Base-by-base conservation (phyloP, 1,284 basidiomycete genomes). In the Sphagnurus paluster region DNA sequence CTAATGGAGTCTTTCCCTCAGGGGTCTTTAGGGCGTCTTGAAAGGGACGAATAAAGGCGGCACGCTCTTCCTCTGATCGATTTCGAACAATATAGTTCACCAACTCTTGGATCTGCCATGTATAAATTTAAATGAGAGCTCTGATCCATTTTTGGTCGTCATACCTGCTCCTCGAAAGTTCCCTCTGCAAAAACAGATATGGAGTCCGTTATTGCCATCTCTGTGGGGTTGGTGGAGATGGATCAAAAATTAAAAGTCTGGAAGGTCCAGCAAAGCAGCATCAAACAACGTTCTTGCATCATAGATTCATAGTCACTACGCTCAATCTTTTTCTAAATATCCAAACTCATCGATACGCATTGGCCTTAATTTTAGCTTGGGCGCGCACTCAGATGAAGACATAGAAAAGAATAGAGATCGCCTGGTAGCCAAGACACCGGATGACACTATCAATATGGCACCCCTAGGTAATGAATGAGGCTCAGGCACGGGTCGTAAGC, bases 181-280 rank as follows among this genome's bases (percentile, higher is more conserved):
- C 92, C 88, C 68, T 94, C 92, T 19, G 88, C 82, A 60, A 91
- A 92, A 57, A 94, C 83, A 47, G 90, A 84, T 47, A 94, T 76
- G 40, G 87, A 87, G 72, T 93, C 91, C 59, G 83, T 64, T 48
- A 54, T 60, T 49, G 64, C 60, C 70, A 73, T 72, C 54, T 60
- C 62, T 59, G 55, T 56, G 39, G 43, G 16, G 32, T 25, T 20
- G 36, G 40, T n/a, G 8, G 14, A 48, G n/a, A n/a, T n/a, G n/a
- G 29, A 53, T 55, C 52, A 54, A 57, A 57, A 50, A 54, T 52
- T 54, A 42, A 34, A 43, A 42, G 33, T 24, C 21, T 50, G 11
- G 56, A 64, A 52, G 65, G 58, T 49, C n/a, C 53, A 60, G 63
- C 54, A 61, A 52, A 69, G 64, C 60, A 67, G 21, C 48, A 33